Conservation (phyloP, 2,329 filamentous ascomycete species). For the Scortechinia acanthostroma region DNA sequence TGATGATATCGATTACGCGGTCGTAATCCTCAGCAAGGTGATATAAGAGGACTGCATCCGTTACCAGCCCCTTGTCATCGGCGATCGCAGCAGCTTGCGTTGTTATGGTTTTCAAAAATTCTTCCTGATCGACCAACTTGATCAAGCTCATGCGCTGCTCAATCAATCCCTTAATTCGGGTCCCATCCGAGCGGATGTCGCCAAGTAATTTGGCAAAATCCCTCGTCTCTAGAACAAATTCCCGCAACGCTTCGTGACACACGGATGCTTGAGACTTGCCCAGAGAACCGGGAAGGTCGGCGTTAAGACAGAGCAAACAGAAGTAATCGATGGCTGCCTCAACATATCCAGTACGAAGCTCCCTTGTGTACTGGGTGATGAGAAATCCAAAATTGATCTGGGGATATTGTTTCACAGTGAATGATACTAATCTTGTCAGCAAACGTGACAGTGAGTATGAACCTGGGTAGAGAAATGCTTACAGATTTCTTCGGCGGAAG, state of each 20-base stretch:
- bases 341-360: slow-evolving; percentile 60
- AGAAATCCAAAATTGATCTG: slow-evolving; percentile 63
- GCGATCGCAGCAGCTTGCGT: slow-evolving; percentile 60
- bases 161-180: slow-evolving; percentile 54
- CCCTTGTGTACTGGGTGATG: slow-evolving; percentile 59
- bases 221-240: slow-evolving; percentile 62
- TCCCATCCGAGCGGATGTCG: slow-evolving; percentile 56
- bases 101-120: slow-evolving; percentile 58
- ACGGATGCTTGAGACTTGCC: slow-evolving; percentile 55
- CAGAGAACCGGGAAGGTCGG: slow-evolving; percentile 49
- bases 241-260: slow-evolving; percentile 61
- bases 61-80: slow-evolving; percentile 58
- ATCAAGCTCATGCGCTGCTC: slow-evolving; percentile 55
- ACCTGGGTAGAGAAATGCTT: too few relatives aligned
- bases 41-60: slow-evolving; percentile 61
- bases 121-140: slow-evolving; percentile 46
- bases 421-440: not conserved
- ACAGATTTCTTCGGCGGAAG: slow-evolving; percentile 16
- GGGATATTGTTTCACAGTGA: slow-evolving; percentile 28
- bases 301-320: slow-evolving; percentile 57
- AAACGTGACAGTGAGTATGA: too few relatives aligned
- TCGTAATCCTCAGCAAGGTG: slow-evolving; percentile 65
- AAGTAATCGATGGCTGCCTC: slow-evolving; percentile 63
- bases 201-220: slow-evolving; percentile 62
- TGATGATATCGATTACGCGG: slow-evolving; percentile 54